Conservation (phyloP, 139 green algal species). For the Prasinococcaceae sp. region DNA sequence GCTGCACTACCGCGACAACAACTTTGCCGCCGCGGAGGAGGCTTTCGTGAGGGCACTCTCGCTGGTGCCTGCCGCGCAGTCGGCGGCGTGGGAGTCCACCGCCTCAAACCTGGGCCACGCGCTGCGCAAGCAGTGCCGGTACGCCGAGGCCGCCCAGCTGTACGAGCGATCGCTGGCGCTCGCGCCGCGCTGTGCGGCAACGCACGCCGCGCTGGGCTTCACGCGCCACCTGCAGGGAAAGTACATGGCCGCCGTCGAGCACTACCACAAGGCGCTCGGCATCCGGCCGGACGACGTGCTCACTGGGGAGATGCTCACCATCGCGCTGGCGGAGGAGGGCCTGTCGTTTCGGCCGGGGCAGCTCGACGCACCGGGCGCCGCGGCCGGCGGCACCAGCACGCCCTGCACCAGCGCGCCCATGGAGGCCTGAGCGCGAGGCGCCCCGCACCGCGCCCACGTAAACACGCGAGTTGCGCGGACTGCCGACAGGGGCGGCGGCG, state of each 20-base stretch:
- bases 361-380: too few relatives aligned
- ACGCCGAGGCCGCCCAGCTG: slow-evolving; percentile 25
- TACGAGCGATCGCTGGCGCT: slow-evolving; percentile 46
- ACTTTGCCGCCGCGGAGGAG: slow-evolving; percentile 7
- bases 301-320: slow-evolving; percentile 54
- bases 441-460: too few relatives aligned
- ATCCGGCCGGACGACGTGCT: slow-evolving; percentile 63
- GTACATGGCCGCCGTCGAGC: slow-evolving; percentile 49
- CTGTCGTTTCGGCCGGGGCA: too few relatives aligned
- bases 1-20: slow-evolving; percentile 31
- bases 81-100: slow-evolving; percentile 55
- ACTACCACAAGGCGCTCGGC: slow-evolving; percentile 75
- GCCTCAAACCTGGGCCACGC: slow-evolving; percentile 75
- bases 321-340: slow-evolving; percentile 46
- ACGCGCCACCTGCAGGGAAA: slow-evolving; percentile 47
- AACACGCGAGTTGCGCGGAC: too few relatives aligned
- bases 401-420: too few relatives aligned
- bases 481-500: too few relatives aligned
- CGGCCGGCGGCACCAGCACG: too few relatives aligned
- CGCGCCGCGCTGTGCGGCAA: slow-evolving; percentile 35
- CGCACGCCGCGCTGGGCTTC: slow-evolving; percentile 55
- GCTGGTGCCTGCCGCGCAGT: slow-evolving; percentile 15
- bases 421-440: too few relatives aligned
- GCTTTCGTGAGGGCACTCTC: slow-evolving; percentile 30
- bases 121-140: slow-evolving; percentile 57